phyloP scores from a whole-genome alignment of 306 rosid genomes.

The Pueraria montana region DNA sequence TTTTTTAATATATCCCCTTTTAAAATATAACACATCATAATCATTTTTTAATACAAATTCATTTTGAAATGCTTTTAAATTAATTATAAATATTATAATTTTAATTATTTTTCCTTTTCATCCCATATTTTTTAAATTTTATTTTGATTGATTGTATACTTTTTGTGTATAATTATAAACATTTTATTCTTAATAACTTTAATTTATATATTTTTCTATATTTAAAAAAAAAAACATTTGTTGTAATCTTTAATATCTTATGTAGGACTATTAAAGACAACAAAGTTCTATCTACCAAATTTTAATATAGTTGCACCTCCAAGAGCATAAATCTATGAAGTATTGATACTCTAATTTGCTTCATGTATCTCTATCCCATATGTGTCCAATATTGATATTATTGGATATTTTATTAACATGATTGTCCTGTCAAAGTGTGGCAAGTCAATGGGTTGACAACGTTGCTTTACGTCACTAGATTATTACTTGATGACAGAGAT shows the following conservation, averaged over 20 bases:
- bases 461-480: too few relatives aligned
- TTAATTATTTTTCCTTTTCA: too few relatives aligned
- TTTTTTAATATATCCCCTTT: neutral
- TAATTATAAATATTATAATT: too few relatives aligned
- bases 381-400: too few relatives aligned
- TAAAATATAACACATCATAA: neutral
- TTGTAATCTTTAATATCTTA: neutral
- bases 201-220: neutral
- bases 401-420: too few relatives aligned
- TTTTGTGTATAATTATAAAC: neutral
- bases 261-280: neutral
- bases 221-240: neutral
- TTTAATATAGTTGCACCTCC: neutral
- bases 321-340: too few relatives aligned
- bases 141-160: neutral
- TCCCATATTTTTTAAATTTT: neutral
- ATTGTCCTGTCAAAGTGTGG: too few relatives aligned
- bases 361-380: too few relatives aligned
- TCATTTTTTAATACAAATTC: too few relatives aligned
- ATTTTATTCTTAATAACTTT: neutral
- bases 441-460: too few relatives aligned
- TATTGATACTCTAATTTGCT: neutral
- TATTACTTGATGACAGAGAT: too few relatives aligned
- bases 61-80: too few relatives aligned
- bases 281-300: neutral